phyloP scores from a whole-genome alignment of 805 yeast genomes.

The Kodamaea neixiangensis region DNA sequence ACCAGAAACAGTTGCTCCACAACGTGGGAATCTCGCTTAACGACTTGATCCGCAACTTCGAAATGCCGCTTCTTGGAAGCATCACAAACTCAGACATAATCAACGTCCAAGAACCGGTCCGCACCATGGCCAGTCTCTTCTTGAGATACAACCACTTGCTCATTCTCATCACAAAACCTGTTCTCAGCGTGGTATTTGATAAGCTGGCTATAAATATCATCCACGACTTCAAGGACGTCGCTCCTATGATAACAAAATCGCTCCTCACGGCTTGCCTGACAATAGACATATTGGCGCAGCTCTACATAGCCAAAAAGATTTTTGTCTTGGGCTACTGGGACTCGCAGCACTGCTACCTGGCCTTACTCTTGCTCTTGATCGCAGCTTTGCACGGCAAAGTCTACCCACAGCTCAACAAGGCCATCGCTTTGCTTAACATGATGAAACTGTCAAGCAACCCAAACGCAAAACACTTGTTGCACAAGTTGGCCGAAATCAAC shows the following conservation, averaged over 20 bases:
- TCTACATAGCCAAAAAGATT: conserved; percentile 29
- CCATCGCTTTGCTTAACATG: conserved; percentile 31
- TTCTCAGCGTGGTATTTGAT: conserved; percentile 33
- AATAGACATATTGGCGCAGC: conserved; percentile 30
- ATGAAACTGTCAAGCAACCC: conserved; percentile 39
- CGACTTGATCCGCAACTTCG: conserved; percentile 35
- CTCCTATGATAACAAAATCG: conserved; percentile 29
- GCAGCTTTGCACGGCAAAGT: conserved; percentile 23
- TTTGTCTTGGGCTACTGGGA: conserved; percentile 44
- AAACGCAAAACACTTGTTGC: conserved; percentile 33
- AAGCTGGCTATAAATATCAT: conserved; percentile 21
- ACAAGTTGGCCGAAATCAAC: conserved; percentile 30
- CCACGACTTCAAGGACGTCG: conserved; percentile 26
- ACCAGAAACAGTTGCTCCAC: conserved; percentile 34
- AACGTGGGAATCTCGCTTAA: conserved; percentile 30
- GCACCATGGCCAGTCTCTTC: conserved; percentile 36
- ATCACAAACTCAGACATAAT: conserved; percentile 24
- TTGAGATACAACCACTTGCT: conserved; percentile 38
- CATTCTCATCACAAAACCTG: conserved; percentile 34
- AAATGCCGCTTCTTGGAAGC: conserved; percentile 28
- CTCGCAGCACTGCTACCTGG: conserved; percentile 37
- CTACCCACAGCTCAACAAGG: conserved; percentile 23
- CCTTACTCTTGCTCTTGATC: conserved; percentile 31
- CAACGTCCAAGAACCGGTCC: conserved; percentile 16
- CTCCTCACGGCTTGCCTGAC: conserved; percentile 31